Base-by-base conservation (phyloP, 2,329 filamentous ascomycete genomes). In the Hirsutella thompsonii region DNA sequence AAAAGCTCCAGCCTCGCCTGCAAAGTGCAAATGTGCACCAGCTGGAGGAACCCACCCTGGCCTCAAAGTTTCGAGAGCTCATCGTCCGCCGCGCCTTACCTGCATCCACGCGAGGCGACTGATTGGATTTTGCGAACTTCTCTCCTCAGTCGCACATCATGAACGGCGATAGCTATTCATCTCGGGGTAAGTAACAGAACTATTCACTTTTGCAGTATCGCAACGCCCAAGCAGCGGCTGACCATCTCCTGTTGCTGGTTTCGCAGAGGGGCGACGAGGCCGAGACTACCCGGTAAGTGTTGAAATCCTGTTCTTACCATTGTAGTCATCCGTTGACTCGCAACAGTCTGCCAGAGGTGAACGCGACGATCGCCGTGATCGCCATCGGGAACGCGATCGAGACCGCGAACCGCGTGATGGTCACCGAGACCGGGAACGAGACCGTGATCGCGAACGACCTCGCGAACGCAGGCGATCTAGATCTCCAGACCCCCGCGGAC, bases 91-190 rank as follows among this genome's bases (percentile, higher is more conserved):
- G 39, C 44, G 37, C 39, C 21, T 34, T 46, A 46, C 46, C 32
- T 46, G 40, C 47, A 41, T 47, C 47, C 48, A 44, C 45, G 42
- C 42, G 26, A 37, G 41, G 38, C 42, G 43, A 39, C 38, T 33
- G 40, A 20, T 28, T 43, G 39, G 42, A 41, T 41, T 40, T 42
- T 46, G 39, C 36, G 18, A 26, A 39, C 44, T 44, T 38, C 37
- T 42, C 42, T 34, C 36, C 39, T 37, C 20, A 45, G 46, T 47
- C 46, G 37, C 37, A 16, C 42, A 76, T 46, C 45, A 92, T 92
- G 85, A 90, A 90, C 81, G 84, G 83, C 58, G 84, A 90, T 61
- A 81, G 71, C 61, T 90, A 89, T 63, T 78, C 79, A 57, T 79
- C 82, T 53, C 76, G 84, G 76, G 83, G 84, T 85, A 69, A 61